A percentile compares a stretch with the other conserved stretches of the same genome.
phyloP scores from a whole-genome alignment of 1,139 yeast species.

The Debaryomyces subglobosus region DNA sequence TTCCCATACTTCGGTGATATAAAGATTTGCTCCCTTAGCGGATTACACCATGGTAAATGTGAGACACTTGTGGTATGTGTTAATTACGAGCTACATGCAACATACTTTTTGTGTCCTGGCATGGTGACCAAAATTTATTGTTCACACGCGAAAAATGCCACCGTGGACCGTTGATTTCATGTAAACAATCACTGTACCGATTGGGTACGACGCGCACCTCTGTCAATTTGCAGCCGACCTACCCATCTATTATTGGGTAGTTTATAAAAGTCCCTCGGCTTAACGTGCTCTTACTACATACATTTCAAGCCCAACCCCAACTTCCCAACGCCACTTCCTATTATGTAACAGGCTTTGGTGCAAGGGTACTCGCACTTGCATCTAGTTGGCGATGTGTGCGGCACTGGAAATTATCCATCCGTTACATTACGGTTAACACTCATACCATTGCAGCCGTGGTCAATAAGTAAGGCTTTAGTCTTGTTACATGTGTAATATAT shows the following conservation, averaged over 20 bases:
- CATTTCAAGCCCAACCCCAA: neutral
- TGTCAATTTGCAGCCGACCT: neutral
- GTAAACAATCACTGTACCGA: neutral
- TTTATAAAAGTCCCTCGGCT: neutral
- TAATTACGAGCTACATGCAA: neutral
- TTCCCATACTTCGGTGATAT: too few species aligned
- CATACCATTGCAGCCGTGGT: neutral
- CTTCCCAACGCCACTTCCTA: neutral
- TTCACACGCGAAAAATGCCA: neutral
- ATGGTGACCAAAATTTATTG: neutral
- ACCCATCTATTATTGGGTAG: neutral
- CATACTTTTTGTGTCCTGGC: neutral
- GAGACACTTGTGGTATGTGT: neutral
- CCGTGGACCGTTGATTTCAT: neutral
- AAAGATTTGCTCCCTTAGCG: neutral
- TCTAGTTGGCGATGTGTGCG: neutral
- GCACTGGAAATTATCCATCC: neutral
- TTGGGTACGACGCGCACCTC: neutral
- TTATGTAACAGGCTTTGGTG: neutral
- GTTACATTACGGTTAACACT: neutral
- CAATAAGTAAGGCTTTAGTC: neutral
- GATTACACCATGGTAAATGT: neutral
- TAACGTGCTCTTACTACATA: neutral
- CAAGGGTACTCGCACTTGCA: neutral
- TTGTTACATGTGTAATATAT: too few species aligned